Base-by-base conservation (phyloP, 2,329 filamentous ascomycete species). In the Verticillium nubilum region DNA sequence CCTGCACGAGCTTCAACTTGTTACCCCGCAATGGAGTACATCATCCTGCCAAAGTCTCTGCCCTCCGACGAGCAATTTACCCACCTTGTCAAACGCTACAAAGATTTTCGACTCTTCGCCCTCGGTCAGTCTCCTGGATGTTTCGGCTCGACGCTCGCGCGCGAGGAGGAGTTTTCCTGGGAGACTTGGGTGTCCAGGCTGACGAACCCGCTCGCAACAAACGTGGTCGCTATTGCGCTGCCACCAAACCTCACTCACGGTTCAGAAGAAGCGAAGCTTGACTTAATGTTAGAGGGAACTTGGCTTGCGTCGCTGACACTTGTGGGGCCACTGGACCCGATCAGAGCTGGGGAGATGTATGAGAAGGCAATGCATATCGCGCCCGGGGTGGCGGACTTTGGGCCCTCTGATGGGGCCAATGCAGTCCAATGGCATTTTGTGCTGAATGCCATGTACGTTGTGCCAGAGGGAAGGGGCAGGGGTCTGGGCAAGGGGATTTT, bases 371-470 rank as follows among this genome's bases (percentile, higher is more conserved):
- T 59, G n/a, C 37, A 60, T 31, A 42, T 58, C 10, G 56, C 58
- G 2, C 29, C 54, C 9, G 27, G 26, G 2, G 26, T 60, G 28
- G 31, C 37, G 13, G 52, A 58, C 9, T 52, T 58, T 3, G 47
- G 53, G 2, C 19, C 42, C 2, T 15, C 35, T 2, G 17, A 52
- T 3, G 29, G 26, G 1, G 6, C 5, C 25, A 19, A 7, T 7
- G 42, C n/a, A 19, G 29, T n/a, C 10, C 26, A 2, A 13, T 35
- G 7, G 31, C 54, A 61, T 9, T 61, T 52, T 27, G 29, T 57
- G 10, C 23, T 61, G 19, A 61, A 58, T 13, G 61, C 57, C 13
- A 63, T 63, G 60, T 63, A 58, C 27, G 61, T 63, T 13, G 9
- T 58, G 0, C 61, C 60, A 5, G 47, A 52, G 1, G 57, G 55